A percentile compares a stretch with the other conserved stretches of the same genome.
phyloP scores from a whole-genome alignment of 2,329 filamentous ascomycete genomes.

The Aspergillus luchuensis region DNA sequence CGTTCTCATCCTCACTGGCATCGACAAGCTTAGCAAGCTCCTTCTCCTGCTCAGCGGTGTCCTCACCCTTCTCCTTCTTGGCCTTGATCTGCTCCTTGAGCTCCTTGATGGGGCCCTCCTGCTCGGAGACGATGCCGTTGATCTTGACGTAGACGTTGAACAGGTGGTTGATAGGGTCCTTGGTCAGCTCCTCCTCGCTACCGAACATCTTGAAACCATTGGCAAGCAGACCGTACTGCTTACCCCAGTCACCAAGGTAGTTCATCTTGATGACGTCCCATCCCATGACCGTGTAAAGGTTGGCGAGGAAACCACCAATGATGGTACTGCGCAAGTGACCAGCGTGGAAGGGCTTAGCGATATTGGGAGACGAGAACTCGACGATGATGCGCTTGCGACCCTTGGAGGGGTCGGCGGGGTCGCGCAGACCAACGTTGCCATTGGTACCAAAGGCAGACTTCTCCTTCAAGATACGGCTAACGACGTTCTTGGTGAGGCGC shows the following conservation, averaged over 20 bases:
- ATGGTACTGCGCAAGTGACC: constrained; percentile 68
- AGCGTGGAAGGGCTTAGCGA: constrained; percentile 67
- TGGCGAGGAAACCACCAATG: constrained; percentile 66
- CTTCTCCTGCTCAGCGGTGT: constrained; percentile 51
- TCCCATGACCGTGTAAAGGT: constrained; percentile 62
- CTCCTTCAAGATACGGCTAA: constrained; percentile 62
- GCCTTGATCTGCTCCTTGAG: constrained; percentile 53
- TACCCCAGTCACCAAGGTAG: constrained; percentile 70
- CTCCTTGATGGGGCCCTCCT: constrained; percentile 60
- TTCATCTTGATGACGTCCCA: constrained; percentile 67
- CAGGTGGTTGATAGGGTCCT: constrained; percentile 65
- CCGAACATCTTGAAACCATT: constrained; percentile 65
- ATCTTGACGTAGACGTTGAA: constrained; percentile 69
- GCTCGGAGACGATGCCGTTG: constrained; percentile 57
- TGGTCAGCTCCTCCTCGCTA: constrained; percentile 59
- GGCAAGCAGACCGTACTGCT: constrained; percentile 66
- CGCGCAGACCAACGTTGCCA: constrained; percentile 58
- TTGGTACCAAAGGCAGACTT: constrained; percentile 63
- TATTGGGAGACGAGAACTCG: constrained; percentile 69
- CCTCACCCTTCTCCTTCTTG: constrained; percentile 52
- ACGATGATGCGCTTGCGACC: constrained; percentile 63
- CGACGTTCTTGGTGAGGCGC: constrained; percentile 58
- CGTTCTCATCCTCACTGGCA: constrained; percentile 61
- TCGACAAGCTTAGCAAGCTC: constrained; percentile 53
- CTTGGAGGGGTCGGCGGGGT: constrained; percentile 58